Percentiles rank a stretch among this genome's conserved stretches.
phyloP scores from a whole-genome alignment of 2,329 filamentous ascomycete species.

The Tolypocladium album region DNA sequence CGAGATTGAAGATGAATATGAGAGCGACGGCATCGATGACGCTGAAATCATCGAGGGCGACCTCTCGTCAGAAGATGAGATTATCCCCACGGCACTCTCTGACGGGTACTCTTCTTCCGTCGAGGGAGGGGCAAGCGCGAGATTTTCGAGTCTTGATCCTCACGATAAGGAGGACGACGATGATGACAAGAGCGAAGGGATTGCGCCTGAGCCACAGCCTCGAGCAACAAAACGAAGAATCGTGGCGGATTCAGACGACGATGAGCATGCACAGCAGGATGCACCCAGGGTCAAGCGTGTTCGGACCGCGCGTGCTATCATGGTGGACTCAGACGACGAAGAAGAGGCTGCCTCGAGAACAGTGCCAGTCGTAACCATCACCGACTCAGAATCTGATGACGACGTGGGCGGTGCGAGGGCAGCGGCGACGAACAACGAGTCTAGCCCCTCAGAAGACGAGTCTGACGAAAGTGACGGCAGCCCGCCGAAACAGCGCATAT shows the following conservation, averaged over 20 bases:
- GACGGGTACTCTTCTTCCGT: conserved; percentile 1
- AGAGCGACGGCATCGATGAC: conserved; percentile 29
- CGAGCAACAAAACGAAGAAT: conserved; percentile 16
- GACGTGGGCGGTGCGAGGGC: not conserved
- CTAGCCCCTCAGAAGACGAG: conserved; percentile 2
- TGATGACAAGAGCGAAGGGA: not conserved
- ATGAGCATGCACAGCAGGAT: conserved; percentile 6
- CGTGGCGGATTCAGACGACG: conserved; percentile 20
- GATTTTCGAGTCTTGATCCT: conserved; percentile 20
- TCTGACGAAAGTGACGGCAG: conserved; percentile 6
- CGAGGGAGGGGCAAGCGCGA: conserved; percentile 6
- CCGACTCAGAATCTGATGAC: conserved; percentile 7
- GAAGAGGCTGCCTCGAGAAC: conserved; percentile 1
- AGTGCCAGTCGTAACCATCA: not conserved
- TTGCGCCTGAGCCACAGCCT: conserved; percentile 1
- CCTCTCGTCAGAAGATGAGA: conserved; percentile 9
- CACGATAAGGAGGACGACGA: conserved; percentile 1
- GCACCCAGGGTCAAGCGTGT: conserved; percentile 12
- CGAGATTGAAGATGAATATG: conserved; percentile 20
- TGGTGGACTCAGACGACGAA: conserved; percentile 10
- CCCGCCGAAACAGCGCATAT: conserved; percentile 6
- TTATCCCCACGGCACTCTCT: not conserved
- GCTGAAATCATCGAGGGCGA: conserved; percentile 14
- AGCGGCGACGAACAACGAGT: not conserved
- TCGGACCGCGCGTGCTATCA: conserved; percentile 7